A percentile compares a stretch with the other conserved stretches of the same genome.
These are phyloP conservation scores for Boletus barrowsii DNA, from an alignment of 768 basidiomycete species.

Conservation along the genomic window DNA sequence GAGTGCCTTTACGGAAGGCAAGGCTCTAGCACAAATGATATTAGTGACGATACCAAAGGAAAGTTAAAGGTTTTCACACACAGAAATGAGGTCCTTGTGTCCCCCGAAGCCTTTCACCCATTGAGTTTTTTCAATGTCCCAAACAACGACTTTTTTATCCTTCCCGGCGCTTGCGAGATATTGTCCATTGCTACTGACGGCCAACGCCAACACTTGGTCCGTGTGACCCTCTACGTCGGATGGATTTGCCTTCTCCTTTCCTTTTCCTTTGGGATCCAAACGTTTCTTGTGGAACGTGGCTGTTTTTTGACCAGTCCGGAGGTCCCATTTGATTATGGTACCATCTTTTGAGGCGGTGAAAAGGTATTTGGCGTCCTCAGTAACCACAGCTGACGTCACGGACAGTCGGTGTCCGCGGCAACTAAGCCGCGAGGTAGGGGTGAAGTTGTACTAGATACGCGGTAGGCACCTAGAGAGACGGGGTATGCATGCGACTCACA, in stretches of 20 bases:
- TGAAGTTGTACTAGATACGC: conserved; percentile 53
- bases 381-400: conserved; percentile 77
- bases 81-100: conserved; percentile 65
- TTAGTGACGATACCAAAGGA: conserved; percentile 28
- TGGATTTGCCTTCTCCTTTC: conserved; percentile 53
- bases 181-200: conserved; percentile 81
- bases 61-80: conserved; percentile 45
- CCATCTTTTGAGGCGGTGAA: conserved; percentile 93
- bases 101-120: conserved; percentile 86
- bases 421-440: conserved; percentile 43
- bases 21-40: conserved; percentile 44
- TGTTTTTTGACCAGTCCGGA: conserved; percentile 58
- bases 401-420: conserved; percentile 74
- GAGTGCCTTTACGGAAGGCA: conserved; percentile 73
- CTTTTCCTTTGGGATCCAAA: conserved; percentile 46
- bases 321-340: conserved; percentile 80
- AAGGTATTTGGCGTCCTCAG: conserved; percentile 69
- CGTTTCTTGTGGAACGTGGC: conserved; percentile 60
- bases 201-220: conserved; percentile 81
- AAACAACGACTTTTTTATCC: conserved; percentile 79
- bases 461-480: not conserved
- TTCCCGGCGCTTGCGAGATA: conserved; percentile 84
- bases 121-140: conserved; percentile 72
- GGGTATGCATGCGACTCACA: conserved; percentile 39
- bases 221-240: conserved; percentile 68